These are phyloP conservation scores for Penicillium sp. DNA, from an alignment of 2,329 filamentous ascomycete species.

Conservation along the genomic window DNA sequence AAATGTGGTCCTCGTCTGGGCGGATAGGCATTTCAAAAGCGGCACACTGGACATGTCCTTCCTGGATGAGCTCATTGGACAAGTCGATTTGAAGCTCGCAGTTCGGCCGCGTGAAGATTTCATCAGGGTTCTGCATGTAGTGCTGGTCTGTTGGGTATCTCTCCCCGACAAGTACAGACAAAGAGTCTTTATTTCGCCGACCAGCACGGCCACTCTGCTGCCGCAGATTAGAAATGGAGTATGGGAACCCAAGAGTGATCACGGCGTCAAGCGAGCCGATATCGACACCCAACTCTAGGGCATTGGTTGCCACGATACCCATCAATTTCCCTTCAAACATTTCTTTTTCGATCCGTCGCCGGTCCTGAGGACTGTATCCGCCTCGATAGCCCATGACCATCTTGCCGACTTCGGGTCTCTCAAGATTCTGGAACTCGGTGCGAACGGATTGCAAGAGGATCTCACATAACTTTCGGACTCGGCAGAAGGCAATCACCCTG, in stretches of 20 bases:
- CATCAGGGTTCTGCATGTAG: constrained; percentile 95
- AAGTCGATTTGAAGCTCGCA: constrained; percentile 87
- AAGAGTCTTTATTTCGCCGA: constrained; percentile 85
- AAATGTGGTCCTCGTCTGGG: constrained; percentile 71
- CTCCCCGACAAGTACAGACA: constrained; percentile 87
- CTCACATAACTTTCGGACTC: constrained; percentile 86
- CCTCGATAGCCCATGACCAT: constrained; percentile 95
- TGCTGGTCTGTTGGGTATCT: constrained; percentile 89
- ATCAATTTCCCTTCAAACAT: constrained; percentile 97
- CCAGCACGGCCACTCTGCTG: constrained; percentile 95
- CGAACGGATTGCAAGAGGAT: constrained; percentile 77
- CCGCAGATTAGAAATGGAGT: constrained; percentile 89
- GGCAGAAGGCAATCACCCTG: constrained; percentile 88
- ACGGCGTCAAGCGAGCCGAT: constrained; percentile 94
- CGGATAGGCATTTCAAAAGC: constrained; percentile 92
- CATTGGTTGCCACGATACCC: constrained; percentile 91
- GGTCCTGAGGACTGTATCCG: constrained; percentile 89
- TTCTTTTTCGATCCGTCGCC: constrained; percentile 83
- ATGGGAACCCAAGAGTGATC: constrained; percentile 90
- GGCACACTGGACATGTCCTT: constrained; percentile 94
- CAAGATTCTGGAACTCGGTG: constrained; percentile 71
- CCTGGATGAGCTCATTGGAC: constrained; percentile 85
- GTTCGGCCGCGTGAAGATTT: constrained; percentile 88
- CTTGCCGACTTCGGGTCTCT: constrained; percentile 71
- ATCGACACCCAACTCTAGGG: constrained; percentile 90